These are phyloP conservation scores for Pseudogymnoascus pannorum DNA, from an alignment of 2,329 filamentous ascomycete genomes.

Conservation along the genomic window DNA sequence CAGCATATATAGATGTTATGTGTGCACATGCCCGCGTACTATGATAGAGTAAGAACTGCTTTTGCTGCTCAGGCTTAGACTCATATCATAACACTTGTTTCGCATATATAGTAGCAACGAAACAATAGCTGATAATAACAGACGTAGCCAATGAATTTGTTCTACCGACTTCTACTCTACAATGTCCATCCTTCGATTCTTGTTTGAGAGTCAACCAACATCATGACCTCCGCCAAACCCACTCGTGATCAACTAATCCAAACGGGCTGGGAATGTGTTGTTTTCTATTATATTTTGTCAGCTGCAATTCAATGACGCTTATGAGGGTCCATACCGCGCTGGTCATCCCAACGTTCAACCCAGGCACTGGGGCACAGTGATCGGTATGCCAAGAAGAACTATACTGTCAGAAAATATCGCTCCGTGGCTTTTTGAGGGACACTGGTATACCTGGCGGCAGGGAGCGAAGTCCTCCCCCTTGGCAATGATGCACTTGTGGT, in stretches of 20 bases:
- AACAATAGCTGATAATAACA: slow-evolving; percentile 1
- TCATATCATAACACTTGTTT: not conserved
- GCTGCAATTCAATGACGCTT: slow-evolving; percentile 21
- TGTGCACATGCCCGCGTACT: not conserved
- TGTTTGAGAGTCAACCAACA: not conserved
- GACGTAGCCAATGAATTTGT: slow-evolving; percentile 5
- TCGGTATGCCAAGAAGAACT: slow-evolving; percentile 97
- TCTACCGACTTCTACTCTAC: slow-evolving; percentile 8
- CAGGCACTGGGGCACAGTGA: slow-evolving; percentile 95
- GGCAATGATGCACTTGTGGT: slow-evolving; percentile 98
- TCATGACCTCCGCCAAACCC: not conserved
- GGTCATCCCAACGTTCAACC: slow-evolving; percentile 93
- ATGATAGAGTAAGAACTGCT: not conserved
- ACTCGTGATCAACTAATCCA: slow-evolving; percentile 40
- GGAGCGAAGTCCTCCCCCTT: slow-evolving; percentile 98
- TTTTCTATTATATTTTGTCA: slow-evolving; percentile 40
- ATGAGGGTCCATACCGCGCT: slow-evolving; percentile 65
- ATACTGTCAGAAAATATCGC: slow-evolving; percentile 20
- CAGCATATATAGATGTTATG: not conserved
- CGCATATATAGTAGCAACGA: not conserved
- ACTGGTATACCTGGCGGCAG: slow-evolving; percentile 74
- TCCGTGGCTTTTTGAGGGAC: slow-evolving; percentile 16
- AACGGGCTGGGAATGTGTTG: slow-evolving; percentile 60
- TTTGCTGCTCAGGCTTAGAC: not conserved
- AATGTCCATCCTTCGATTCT: not conserved